A percentile compares a stretch with the other conserved stretches of the same genome.
Conservation (phyloP, 73 alveolate species). For the Stentor roeselii region DNA sequence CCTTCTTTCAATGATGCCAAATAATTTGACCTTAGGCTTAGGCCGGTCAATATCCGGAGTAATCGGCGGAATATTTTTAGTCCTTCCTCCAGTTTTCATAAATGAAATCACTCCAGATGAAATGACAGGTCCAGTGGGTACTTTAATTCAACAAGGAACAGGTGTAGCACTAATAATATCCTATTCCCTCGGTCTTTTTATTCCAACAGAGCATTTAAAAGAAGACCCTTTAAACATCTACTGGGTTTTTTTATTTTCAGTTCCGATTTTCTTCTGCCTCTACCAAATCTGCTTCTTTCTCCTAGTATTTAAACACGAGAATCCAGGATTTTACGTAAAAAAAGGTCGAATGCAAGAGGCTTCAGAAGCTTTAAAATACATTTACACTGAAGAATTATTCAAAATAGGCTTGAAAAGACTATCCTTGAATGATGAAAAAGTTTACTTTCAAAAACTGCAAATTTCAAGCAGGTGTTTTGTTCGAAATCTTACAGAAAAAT, state of each 20-base stretch:
- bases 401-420: too few species aligned
- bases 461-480: too few species aligned
- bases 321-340: neutral
- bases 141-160: neutral
- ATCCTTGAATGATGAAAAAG: too few species aligned
- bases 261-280: neutral
- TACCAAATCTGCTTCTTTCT: neutral
- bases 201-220: neutral
- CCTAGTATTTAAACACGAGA: neutral
- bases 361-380: neutral
- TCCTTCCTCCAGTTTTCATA: conserved; percentile 6
- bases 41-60: neutral
- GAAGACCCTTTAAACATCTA: neutral
- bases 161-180: neutral
- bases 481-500: neutral
- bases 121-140: neutral
- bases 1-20: neutral
- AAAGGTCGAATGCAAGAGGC: neutral
- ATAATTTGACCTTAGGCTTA: neutral
- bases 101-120: conserved; percentile 10
- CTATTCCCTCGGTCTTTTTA: neutral
- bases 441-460: too few species aligned
- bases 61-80: neutral
- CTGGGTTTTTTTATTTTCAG: neutral
- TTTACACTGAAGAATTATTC: conserved; percentile 11